These are phyloP conservation scores for Diaporthe sp. DNA, from an alignment of 2,329 filamentous ascomycete genomes.

Conservation along the genomic window DNA sequence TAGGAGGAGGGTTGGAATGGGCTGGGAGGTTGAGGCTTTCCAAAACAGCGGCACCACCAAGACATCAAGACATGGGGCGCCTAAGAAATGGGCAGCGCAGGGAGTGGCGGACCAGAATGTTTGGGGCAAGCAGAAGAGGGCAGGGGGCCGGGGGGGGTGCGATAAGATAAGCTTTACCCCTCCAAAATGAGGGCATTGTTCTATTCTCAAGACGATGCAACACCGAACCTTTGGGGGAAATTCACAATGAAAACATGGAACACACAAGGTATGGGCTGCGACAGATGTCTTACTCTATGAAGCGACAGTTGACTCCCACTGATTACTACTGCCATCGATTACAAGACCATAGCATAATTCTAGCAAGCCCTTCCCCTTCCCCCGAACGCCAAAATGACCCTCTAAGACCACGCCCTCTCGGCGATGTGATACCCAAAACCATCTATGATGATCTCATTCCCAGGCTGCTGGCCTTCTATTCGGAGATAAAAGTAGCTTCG, in stretches of 20 bases:
- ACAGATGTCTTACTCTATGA: conserved; percentile 23
- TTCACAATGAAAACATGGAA: not conserved
- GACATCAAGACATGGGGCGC: not conserved
- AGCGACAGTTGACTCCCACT: conserved; percentile 7
- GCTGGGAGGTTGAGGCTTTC: not conserved
- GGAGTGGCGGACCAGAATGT: not conserved
- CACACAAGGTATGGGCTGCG: not conserved
- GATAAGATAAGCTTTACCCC: conserved; percentile 30
- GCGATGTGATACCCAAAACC: conserved; percentile 35
- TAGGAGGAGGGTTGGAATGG: not conserved
- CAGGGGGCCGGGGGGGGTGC: not conserved
- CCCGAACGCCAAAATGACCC: conserved; percentile 28
- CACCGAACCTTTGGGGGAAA: not conserved
- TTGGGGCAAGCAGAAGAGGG: not conserved
- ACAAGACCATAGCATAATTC: conserved; percentile 23
- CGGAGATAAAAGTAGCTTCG: conserved; percentile 97
- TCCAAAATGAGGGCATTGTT: conserved; percentile 8
- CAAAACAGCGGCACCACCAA: not conserved
- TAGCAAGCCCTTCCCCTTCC: conserved; percentile 19
- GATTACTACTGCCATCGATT: conserved; percentile 20
- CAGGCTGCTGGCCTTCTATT: conserved; percentile 42
- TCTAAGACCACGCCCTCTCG: conserved; percentile 16
- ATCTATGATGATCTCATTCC: conserved; percentile 20
- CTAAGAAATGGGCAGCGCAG: not conserved
- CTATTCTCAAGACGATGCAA: not conserved